phyloP scores from a whole-genome alignment of 495 filamentous ascomycete genomes.

The Hypoxylon fuscum region DNA sequence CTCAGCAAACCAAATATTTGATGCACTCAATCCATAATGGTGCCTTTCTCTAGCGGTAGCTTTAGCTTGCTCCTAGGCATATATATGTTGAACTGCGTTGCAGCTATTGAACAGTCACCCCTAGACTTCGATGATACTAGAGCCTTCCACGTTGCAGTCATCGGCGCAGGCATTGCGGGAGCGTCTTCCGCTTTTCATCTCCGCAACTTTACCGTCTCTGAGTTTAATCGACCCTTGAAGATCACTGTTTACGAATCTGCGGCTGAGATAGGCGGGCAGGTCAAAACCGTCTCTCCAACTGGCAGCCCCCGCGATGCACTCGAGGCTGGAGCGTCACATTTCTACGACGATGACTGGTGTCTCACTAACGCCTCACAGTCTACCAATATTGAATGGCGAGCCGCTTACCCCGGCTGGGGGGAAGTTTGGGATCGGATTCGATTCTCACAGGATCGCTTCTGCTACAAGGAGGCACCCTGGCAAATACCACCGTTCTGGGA shows the following conservation, averaged over 20 bases:
- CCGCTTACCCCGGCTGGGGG: background rate
- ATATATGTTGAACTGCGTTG: background rate
- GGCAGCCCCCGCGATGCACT: background rate
- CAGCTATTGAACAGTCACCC: background rate
- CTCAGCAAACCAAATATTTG: no score
- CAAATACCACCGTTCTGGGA: background rate
- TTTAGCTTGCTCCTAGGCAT: no score
- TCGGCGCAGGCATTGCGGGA: background rate
- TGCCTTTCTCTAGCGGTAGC: no score
- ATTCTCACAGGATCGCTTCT: background rate
- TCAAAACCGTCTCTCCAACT: background rate
- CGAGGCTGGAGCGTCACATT: slow-evolving; percentile 1
- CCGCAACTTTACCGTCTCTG: background rate
- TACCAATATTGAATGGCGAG: background rate
- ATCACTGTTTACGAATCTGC: background rate
- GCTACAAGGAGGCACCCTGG: background rate
- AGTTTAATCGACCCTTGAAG: background rate
- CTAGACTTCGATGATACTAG: background rate
- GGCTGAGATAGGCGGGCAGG: background rate
- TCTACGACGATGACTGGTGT: slow-evolving; percentile 5
- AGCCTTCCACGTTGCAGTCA: background rate
- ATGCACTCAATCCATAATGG: no score
- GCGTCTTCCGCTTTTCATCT: background rate
- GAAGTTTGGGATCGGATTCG: background rate
- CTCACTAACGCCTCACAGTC: background rate